Percentiles rank a stretch among this genome's conserved stretches.
These are phyloP conservation scores for Penicillium sp. DNA, from an alignment of 2,329 filamentous ascomycete species.

Conservation along the genomic window DNA sequence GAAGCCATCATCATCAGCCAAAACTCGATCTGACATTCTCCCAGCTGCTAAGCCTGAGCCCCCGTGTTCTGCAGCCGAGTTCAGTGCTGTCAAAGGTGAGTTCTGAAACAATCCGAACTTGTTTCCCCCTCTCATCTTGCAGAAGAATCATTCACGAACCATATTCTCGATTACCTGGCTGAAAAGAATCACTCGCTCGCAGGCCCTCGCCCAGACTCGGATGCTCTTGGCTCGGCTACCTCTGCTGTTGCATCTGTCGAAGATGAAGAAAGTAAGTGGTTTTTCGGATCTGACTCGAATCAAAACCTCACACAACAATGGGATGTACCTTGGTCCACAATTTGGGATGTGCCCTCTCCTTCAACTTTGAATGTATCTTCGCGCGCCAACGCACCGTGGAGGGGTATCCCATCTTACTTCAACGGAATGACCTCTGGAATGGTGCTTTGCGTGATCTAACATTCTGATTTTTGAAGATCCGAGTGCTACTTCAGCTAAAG, in stretches of 20 bases:
- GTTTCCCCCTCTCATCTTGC: no score
- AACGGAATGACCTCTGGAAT: background rate
- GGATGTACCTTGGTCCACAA: background rate
- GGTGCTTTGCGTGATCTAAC: constrained; percentile 1
- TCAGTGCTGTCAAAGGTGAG: background rate
- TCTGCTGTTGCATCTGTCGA: background rate
- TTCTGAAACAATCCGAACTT: background rate
- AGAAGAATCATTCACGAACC: no score
- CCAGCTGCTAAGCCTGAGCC: background rate
- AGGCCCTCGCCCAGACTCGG: no score
- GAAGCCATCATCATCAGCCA: background rate
- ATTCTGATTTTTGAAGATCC: background rate
- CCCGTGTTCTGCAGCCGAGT: background rate
- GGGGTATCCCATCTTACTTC: background rate
- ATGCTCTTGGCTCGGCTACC: no score
- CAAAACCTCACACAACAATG: background rate
- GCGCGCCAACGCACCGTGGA: background rate
- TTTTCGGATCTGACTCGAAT: background rate
- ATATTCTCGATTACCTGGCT: no score
- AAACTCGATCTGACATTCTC: background rate
- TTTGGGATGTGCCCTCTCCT: no score
- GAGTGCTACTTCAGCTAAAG: background rate
- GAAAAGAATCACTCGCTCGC: no score
- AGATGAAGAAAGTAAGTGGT: background rate
- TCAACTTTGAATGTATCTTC: no score